Evolutionary conservation across 2,329 filamentous ascomycete species (phyloP), one percentile per base, ranked within the genome.

Genomic region (Rhexocercosporidium sp.): DNA sequence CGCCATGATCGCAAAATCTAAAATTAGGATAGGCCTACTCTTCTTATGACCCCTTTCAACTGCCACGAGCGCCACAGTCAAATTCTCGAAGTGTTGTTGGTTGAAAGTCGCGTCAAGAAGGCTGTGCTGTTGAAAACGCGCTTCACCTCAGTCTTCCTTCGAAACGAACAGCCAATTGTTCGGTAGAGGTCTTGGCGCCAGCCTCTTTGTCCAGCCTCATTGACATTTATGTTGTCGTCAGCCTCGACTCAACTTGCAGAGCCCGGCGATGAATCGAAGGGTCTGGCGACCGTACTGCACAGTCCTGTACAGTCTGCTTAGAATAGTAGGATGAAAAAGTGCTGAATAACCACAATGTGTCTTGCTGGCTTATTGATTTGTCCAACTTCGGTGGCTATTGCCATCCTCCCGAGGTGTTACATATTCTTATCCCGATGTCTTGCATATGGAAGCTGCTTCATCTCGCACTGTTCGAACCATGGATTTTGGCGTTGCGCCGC

Each of bases 1-100:
- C 31, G 59, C 66, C 66, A 65, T 68, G 31, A 12, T 44, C 20
- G 25, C 25, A 39, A 25, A 20, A 25, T 7, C 39, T 46, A 64
- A 31, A 60, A n/a, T 44, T 29, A 60, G 41, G 8, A 44, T 6
- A 44, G 12, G 25, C n/a, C 31, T 11, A 18, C 37, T 27, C 11
- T 41, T 27, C 37, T 44, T 4, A 25, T 44, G 16, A 4, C n/a
- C 34, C 39, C 8, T 11, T 14, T 31, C 16, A 56, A 11, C 29
- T 56, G 18, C 29, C 9, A 56, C 29, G 18, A 25, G 31, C 53
- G 29, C 54, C 54, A 27, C 54, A 22, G 54, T 8, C 11, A 3
- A 25, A 25, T 16, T 25, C 12, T 37, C 11, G 20, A 41, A 16
- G n/a, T 27, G 54, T n/a, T 39, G 54, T 57, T 57, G 54, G 54